phyloP scores from a whole-genome alignment of 768 basidiomycete genomes.

The Daedaleopsis nitida region DNA sequence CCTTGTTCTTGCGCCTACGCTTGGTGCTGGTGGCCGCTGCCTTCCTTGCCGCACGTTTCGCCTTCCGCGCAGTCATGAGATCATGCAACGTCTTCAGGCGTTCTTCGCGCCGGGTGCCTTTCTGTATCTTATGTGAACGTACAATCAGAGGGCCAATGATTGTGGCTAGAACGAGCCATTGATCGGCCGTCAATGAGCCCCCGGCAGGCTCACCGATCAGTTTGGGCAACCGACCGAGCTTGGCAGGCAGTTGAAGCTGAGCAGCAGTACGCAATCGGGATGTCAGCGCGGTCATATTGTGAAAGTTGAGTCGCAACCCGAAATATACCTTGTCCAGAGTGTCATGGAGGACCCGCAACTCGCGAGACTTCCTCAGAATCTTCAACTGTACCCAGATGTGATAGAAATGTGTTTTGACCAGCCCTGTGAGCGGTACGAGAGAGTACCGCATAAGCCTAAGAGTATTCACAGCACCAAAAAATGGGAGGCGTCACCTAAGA shows the following conservation, averaged over 20 bases:
- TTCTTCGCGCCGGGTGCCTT: no score
- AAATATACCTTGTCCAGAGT: conserved; percentile 26
- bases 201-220: conserved; percentile 14
- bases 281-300: no score
- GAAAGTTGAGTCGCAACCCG: no score
- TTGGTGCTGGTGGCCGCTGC: no score
- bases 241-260: conserved; percentile 28
- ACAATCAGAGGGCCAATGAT: conserved; percentile 34
- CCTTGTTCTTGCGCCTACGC: no score
- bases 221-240: conserved; percentile 21
- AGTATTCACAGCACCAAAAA: no score
- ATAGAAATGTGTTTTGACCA: conserved; percentile 20
- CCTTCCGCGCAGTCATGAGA: no score
- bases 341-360: conserved; percentile 10
- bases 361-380: conserved; percentile 11
- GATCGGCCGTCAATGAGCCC: conserved; percentile 14
- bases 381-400: conserved; percentile 15
- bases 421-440: not conserved
- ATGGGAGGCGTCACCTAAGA: conserved; percentile 17
- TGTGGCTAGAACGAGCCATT: conserved; percentile 31
- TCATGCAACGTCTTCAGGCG: no score
- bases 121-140: no score
- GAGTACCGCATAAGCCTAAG: not conserved
- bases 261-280: no score
- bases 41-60: no score